Evolutionary conservation across 2,329 filamentous ascomycete species (phyloP).

Genomic region (Trichophyton verrucosum): DNA sequence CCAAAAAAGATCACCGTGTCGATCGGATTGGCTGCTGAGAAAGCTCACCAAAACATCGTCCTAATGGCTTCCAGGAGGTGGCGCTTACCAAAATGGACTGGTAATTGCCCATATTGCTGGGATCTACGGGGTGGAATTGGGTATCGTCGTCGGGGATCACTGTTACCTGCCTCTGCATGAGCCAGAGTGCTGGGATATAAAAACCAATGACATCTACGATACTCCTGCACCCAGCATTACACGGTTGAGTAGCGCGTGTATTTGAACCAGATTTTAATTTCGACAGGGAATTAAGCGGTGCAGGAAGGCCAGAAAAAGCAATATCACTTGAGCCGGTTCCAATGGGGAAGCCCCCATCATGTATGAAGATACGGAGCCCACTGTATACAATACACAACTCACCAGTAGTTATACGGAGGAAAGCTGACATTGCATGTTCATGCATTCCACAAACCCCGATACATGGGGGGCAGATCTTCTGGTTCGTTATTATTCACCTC

Average conservation of each 20-base stretch:
- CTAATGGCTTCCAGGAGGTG: neutral
- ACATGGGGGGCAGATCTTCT: neutral
- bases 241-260: neutral
- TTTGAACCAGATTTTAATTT: neutral
- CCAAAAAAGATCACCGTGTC: neutral
- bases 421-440: constrained; percentile 1
- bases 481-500: neutral
- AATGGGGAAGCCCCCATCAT: neutral
- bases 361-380: neutral
- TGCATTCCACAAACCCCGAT: neutral
- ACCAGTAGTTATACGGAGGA: neutral
- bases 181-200: neutral
- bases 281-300: neutral
- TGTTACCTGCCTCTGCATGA: neutral
- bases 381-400: neutral
- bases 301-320: neutral
- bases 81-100: neutral
- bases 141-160: neutral
- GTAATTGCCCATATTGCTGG: neutral
- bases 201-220: neutral
- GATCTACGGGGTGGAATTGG: neutral
- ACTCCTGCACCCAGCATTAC: neutral
- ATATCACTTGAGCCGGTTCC: neutral
- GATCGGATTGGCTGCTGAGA: neutral
- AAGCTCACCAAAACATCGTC: neutral